Evolutionary conservation across 192 early-diverging fungal species (phyloP).

Genomic region (Chytriomyces sp.): DNA sequence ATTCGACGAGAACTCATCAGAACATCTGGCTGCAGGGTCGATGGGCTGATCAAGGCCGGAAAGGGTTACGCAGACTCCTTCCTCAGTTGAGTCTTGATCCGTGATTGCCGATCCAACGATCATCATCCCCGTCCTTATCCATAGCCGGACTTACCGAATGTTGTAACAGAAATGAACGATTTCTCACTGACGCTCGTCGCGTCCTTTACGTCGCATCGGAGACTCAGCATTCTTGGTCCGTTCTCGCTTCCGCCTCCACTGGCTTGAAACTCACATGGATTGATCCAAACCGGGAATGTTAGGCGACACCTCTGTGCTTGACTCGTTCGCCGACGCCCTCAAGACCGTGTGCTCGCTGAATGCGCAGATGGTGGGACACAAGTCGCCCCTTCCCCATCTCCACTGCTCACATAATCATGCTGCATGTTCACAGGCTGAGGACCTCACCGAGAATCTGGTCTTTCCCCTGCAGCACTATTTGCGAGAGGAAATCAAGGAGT

Average conservation of each 20-base stretch:
- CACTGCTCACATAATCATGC: not conserved
- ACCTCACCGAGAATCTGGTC: constrained; percentile 62
- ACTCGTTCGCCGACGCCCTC: constrained; percentile 32
- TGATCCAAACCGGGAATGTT: too few relatives aligned
- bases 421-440: constrained; percentile 40
- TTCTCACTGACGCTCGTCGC: constrained; percentile 17
- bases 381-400: not conserved
- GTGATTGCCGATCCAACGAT: not conserved
- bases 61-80: constrained; percentile 19
- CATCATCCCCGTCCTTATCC: constrained; percentile 3
- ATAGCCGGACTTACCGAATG: too few relatives aligned
- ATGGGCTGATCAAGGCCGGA: constrained; percentile 23
- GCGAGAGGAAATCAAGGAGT: constrained; percentile 65
- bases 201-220: constrained; percentile 17
- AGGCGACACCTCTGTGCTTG: constrained; percentile 28
- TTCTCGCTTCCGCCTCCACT: not conserved
- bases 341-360: constrained; percentile 31
- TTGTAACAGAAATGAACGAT: constrained; percentile 28
- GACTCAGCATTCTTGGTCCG: constrained; percentile 21
- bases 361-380: constrained; percentile 32
- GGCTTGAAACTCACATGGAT: constrained; percentile 13
- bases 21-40: constrained; percentile 6
- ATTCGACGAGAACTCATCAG: not conserved
- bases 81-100: not conserved
- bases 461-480: constrained; percentile 60